Percentiles rank a stretch among this genome's conserved stretches.
Evolutionary conservation across 805 yeast species (phyloP).

Genomic region (Monosporozyma unispora): DNA sequence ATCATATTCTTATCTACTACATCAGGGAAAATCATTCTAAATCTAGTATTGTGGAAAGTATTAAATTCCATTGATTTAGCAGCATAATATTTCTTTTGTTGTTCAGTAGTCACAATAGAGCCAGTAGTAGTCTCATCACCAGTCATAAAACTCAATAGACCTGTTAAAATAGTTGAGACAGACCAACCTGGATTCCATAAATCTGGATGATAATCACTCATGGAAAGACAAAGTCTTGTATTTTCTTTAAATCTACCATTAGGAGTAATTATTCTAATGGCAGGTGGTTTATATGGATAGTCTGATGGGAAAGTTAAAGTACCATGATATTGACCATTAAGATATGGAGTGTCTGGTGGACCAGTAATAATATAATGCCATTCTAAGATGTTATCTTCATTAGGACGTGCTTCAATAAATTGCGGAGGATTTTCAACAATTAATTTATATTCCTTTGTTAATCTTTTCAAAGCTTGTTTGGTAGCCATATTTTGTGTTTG

Average conservation of each 20-base stretch:
- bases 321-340: slow-evolving; percentile 84
- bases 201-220: slow-evolving; percentile 92
- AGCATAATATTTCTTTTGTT: slow-evolving; percentile 49
- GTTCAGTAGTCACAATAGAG: slow-evolving; percentile 56
- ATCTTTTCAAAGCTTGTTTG: slow-evolving; percentile 37
- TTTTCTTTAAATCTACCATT: slow-evolving; percentile 79
- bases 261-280: slow-evolving; percentile 83
- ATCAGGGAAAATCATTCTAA: slow-evolving; percentile 63
- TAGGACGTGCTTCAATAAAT: slow-evolving; percentile 73
- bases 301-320: slow-evolving; percentile 73
- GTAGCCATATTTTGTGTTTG: slow-evolving; percentile 33
- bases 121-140: slow-evolving; percentile 82
- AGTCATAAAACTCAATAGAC: slow-evolving; percentile 86
- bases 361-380: slow-evolving; percentile 94
- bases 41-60: slow-evolving; percentile 44
- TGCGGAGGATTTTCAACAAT: slow-evolving; percentile 79
- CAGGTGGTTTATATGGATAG: slow-evolving; percentile 88
- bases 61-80: slow-evolving; percentile 53
- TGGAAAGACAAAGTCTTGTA: slow-evolving; percentile 76
- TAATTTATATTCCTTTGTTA: slow-evolving; percentile 73
- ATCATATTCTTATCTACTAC: slow-evolving; percentile 32
- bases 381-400: slow-evolving; percentile 77
- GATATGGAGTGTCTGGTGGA: slow-evolving; percentile 83
- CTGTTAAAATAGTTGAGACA: slow-evolving; percentile 79
- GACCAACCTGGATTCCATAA: slow-evolving; percentile 97